Evolutionary conservation across 352 stramenopile genomes (phyloP), one percentile per base, ranked within the genome.

Genomic region (Poterioochromonas sp.): DNA sequence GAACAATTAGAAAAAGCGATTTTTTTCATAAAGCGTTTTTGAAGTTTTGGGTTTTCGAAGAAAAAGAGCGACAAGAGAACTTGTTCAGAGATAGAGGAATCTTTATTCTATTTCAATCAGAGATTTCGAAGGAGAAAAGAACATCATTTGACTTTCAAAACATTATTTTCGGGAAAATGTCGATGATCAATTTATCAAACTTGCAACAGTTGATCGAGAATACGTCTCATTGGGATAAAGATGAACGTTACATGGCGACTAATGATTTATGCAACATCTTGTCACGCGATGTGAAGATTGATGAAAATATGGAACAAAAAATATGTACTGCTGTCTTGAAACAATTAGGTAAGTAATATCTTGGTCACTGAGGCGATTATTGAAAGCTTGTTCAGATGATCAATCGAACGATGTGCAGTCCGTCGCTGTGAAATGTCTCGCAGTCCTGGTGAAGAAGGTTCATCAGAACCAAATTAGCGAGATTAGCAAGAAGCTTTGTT

Each of bases 211-310:
- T 83, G 40, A 35, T 84, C 18, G 79, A 82, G 0, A 82, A 81
- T 73, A 84, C 81, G 22, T 15, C n/a, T 34, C 47, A 84, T 73
- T 83, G 79, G 35, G 91, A 96, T 88, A 97, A 98, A 84, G 95
- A 98, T 90, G 95, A 98, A 86, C 93, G 95, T 37, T 99, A 98
- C 86, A 99, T 99, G 95, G 95, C 95, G 43, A 98, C 94, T 29
- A 97, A 91, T 35, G 95, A 98, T 85, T 87, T 99, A 58, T 98
- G 94, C 84, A 92, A 91, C 51, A 91, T 97, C 76, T 89, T 99
- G 43, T 94, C 97, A 84, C 92, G 86, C 78, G 87, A 96, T 83
- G 83, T 91, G 58, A 91, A 95, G 74, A 83, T 96, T 60, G 90
- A 85, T 64, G 68, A 65, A 34, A 80, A 78, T n/a, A 65, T 77